Conservation (phyloP, 139 green algal genomes). For the Chlorella sp. region DNA sequence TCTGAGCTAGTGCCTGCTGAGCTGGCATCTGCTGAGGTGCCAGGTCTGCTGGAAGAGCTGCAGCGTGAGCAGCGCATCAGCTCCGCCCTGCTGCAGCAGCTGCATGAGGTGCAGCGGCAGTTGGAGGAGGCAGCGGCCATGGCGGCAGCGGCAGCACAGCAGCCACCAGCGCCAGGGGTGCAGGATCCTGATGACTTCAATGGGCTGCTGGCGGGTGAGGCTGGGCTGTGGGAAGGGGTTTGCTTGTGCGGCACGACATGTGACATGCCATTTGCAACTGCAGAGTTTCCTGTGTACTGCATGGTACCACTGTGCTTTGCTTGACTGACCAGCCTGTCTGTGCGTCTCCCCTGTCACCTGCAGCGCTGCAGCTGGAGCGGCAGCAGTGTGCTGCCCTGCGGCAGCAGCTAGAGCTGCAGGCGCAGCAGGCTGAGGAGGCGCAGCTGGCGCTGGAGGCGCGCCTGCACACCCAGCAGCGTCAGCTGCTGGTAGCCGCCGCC, state of each 20-base stretch:
- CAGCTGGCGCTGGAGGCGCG: constrained; percentile 35
- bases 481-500: constrained; percentile 10
- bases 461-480: constrained; percentile 22
- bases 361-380: constrained; percentile 19
- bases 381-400: constrained; percentile 1
- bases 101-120: constrained; percentile 30
- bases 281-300: not conserved
- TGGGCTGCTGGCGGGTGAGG: constrained; percentile 14
- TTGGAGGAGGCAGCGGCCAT: not conserved
- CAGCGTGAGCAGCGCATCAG: constrained; percentile 33
- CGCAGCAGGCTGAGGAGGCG: constrained; percentile 17
- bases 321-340: not conserved
- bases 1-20: not conserved
- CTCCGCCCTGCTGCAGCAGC: constrained; percentile 20
- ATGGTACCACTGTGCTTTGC: not conserved
- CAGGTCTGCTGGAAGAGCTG: constrained; percentile 16
- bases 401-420: not conserved
- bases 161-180: constrained; percentile 1
- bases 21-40: not conserved
- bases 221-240: not conserved
- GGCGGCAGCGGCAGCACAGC: constrained; percentile 1
- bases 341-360: not conserved
- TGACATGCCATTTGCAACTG: not conserved
- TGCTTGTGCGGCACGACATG: too few relatives aligned
- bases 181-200: constrained; percentile 12